These are phyloP conservation scores for Passiflora organensis DNA, from an alignment of 345 rosid genomes.

Conservation along the genomic window DNA sequence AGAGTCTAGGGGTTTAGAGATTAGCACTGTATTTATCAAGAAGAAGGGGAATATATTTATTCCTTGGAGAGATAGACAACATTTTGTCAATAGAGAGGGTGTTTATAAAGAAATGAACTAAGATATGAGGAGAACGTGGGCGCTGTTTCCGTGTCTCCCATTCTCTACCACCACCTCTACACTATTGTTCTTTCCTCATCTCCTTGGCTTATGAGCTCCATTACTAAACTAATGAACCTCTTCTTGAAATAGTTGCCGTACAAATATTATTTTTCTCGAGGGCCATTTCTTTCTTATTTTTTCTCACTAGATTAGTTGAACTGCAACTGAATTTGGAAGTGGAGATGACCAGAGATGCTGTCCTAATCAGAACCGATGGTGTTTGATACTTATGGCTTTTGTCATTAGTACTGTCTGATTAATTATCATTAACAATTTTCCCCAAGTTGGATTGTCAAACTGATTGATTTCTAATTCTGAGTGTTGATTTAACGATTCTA, in stretches of 20 bases:
- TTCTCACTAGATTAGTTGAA: not conserved
- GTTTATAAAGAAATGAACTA: slow-evolving; percentile 15
- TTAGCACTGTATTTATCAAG: slow-evolving; percentile 55
- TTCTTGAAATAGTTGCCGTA: slow-evolving; percentile 39
- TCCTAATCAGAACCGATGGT: too few species aligned
- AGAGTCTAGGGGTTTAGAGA: slow-evolving; percentile 29
- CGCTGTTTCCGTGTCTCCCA: slow-evolving; percentile 84
- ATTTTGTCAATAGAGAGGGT: slow-evolving; percentile 23
- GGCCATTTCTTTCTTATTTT: not conserved
- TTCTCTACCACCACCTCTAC: slow-evolving; percentile 28
- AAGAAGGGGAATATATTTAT: slow-evolving; percentile 39
- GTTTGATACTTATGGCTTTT: too few species aligned
- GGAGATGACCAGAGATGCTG: not conserved
- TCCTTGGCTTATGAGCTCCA: slow-evolving; percentile 70
- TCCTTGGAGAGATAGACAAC: slow-evolving; percentile 41
- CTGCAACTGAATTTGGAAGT: slow-evolving; percentile 2
- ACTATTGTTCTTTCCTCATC: slow-evolving; percentile 35
- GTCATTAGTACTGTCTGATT: too few species aligned
- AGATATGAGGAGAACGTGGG: slow-evolving; percentile 77
- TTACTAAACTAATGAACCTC: slow-evolving; percentile 23
- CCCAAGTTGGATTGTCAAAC: too few species aligned
- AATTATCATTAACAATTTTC: too few species aligned
- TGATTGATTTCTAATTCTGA: too few species aligned
- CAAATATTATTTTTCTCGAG: not conserved
- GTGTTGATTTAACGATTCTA: too few species aligned